Conservation (phyloP, 2,329 filamentous ascomycete species). For the Teratosphaeria gauchensis region DNA sequence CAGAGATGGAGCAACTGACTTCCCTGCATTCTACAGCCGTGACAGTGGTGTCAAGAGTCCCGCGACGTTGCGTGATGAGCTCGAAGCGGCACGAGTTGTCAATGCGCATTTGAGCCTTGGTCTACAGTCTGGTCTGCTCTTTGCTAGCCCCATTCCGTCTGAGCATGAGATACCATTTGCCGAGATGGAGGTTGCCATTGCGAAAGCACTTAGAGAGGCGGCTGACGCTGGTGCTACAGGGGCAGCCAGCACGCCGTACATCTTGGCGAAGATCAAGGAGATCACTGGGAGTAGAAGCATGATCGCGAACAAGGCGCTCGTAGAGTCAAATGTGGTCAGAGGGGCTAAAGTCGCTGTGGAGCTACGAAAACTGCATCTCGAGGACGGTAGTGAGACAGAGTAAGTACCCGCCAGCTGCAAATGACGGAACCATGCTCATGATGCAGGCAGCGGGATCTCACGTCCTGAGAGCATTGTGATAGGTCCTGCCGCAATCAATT, state of each 20-base stretch:
- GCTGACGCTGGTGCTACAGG: slow-evolving; percentile 58
- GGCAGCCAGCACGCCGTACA: slow-evolving; percentile 73
- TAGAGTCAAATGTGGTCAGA: slow-evolving; percentile 56
- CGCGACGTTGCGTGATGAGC: slow-evolving; percentile 60
- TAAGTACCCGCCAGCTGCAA: not conserved
- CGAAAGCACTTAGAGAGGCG: slow-evolving; percentile 57
- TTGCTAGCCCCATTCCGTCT: slow-evolving; percentile 79
- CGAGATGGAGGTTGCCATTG: slow-evolving; percentile 62
- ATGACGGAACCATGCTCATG: slow-evolving; percentile 1
- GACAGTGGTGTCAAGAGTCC: slow-evolving; percentile 79
- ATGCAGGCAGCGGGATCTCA: slow-evolving; percentile 3
- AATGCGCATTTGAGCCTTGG: slow-evolving; percentile 63
- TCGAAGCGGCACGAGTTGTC: slow-evolving; percentile 82
- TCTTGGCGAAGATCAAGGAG: slow-evolving; percentile 69
- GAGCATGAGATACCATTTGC: slow-evolving; percentile 58
- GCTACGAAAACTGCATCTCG: slow-evolving; percentile 44
- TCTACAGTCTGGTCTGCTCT: slow-evolving; percentile 69
- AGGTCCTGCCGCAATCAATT: slow-evolving; percentile 8
- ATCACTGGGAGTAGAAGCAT: slow-evolving; percentile 64
- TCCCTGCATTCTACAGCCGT: slow-evolving; percentile 86
- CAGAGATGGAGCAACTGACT: slow-evolving; percentile 54
- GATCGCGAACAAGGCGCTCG: slow-evolving; percentile 60
- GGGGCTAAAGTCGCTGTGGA: slow-evolving; percentile 57
- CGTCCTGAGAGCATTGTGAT: slow-evolving; percentile 2
- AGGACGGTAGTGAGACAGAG: slow-evolving; percentile 7